Base-by-base conservation (phyloP, 2,329 filamentous ascomycete species). In the Pezicula neosporulosa region DNA sequence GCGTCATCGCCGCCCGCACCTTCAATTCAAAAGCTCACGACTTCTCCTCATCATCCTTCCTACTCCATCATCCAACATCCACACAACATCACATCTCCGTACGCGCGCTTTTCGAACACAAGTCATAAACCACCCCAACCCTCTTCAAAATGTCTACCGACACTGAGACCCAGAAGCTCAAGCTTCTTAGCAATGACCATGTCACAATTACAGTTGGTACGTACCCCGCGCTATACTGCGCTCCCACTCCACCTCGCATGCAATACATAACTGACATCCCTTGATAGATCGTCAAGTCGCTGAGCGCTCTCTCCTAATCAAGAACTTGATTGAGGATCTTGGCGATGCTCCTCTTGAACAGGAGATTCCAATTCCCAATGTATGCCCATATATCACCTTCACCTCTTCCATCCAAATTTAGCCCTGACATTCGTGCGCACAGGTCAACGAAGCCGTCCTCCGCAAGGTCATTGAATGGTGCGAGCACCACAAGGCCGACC, bases 391-490 rank as follows among this genome's bases (percentile, higher is more conserved):
- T 36, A 13, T 39, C 24, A 4, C 35, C 38, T 28, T 39, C 44
- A 47, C 35, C 27, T 48, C 39, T 46, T 48, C 54, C 36, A 33
- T 33, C 30, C n/a, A n/a, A n/a, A n/a, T 33, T 42, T 37, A 35
- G 38, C 49, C n/a, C 53, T 57, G 41, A 56, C 41, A 49, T 47
- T 37, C 24, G 24, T 51, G 45, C 47, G 51, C 57, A 7, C 55
- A 89, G 85, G 90, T 97, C 61, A 96, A 96, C 69, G 92, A 97
- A 69, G 82, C 90, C 2, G 94, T 99, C 37, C 81, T 99, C 36
- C 86, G 87, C 70, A 99, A 99, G 76, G 94, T 99, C 30, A 86
- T 99, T 63, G 94, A 97, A 72, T 99, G 94, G 94, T 97, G 94
- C 77, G 84, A 89, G 59, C 90, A 97, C 70, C 94, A 99, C 81